These are phyloP conservation scores for Hypocrella siamensis DNA, from an alignment of 2,329 filamentous ascomycete genomes.

Conservation along the genomic window DNA sequence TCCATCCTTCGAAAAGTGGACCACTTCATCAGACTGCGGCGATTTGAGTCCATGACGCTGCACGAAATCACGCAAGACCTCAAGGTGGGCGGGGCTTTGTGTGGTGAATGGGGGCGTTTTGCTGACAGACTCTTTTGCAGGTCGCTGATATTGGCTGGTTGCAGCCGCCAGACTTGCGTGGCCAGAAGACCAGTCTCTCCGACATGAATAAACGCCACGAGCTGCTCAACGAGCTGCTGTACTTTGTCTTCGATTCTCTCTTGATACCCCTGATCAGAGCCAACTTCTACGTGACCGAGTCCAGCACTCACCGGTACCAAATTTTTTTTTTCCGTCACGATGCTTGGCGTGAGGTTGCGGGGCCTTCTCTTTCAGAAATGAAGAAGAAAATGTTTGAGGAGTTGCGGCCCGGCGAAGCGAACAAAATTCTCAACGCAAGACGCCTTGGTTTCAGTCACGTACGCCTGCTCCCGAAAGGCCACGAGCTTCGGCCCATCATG, in stretches of 20 bases:
- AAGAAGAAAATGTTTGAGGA: constrained; percentile 68
- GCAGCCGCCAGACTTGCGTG: constrained; percentile 29
- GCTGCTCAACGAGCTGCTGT: constrained; percentile 71
- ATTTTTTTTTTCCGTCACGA: constrained; percentile 94
- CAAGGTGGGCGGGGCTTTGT: constrained; percentile 36
- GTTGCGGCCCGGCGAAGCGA: constrained; percentile 41
- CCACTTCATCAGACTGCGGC: constrained; percentile 58
- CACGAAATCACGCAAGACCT: constrained; percentile 64
- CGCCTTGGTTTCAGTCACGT: constrained; percentile 63
- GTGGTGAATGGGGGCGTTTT: neutral
- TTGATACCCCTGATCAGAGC: constrained; percentile 72
- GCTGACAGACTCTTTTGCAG: constrained; percentile 25
- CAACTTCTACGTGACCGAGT: constrained; percentile 93
- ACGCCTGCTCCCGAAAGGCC: constrained; percentile 66
- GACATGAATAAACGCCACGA: constrained; percentile 65
- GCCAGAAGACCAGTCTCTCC: constrained; percentile 46
- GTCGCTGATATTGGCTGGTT: constrained; percentile 61
- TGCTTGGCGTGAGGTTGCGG: constrained; percentile 63
- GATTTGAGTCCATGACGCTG: constrained; percentile 67
- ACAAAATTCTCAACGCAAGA: constrained; percentile 42
- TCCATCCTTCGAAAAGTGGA: constrained; percentile 55
- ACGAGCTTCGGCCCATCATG: constrained; percentile 67
- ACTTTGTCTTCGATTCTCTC: constrained; percentile 86
- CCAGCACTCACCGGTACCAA: constrained; percentile 60
- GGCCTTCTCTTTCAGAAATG: constrained; percentile 53